These are phyloP conservation scores for Carallia brachiata DNA, from an alignment of 345 rosid species.

Conservation along the genomic window DNA sequence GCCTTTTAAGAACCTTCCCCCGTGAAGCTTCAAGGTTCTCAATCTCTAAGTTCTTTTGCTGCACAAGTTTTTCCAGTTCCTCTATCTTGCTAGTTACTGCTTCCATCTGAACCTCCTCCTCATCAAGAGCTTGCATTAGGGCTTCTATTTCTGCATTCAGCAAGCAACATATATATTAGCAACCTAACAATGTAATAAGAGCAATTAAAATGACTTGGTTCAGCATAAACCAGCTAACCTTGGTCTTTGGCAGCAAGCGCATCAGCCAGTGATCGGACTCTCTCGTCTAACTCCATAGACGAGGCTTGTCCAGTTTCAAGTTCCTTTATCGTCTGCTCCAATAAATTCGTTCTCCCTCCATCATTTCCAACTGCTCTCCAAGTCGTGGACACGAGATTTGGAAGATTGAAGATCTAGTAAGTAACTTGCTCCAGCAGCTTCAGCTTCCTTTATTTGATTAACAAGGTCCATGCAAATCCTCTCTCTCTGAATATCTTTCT, in stretches of 20 bases:
- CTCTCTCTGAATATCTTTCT: conserved; percentile 81
- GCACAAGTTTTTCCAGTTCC: conserved; percentile 56
- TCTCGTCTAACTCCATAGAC: conserved; percentile 50
- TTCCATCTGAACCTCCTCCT: conserved; percentile 93
- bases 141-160: conserved; percentile 72
- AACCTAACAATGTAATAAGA: neutral
- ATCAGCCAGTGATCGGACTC: conserved; percentile 48
- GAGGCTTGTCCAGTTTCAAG: conserved; percentile 57
- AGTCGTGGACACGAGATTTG: conserved; percentile 40
- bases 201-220: conserved; percentile 9
- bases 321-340: conserved; percentile 54
- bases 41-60: conserved; percentile 58
- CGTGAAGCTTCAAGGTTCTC: conserved; percentile 81
- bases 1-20: conserved; percentile 76
- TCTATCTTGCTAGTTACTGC: conserved; percentile 55
- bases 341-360: conserved; percentile 48
- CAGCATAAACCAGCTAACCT: conserved; percentile 45
- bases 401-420: conserved; percentile 67
- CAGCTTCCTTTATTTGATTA: conserved; percentile 87
- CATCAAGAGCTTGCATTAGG: conserved; percentile 96
- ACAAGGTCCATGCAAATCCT: conserved; percentile 79
- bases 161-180: conserved; percentile 11
- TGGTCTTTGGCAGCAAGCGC: conserved; percentile 71
- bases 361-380: conserved; percentile 53
- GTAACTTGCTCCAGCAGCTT: conserved; percentile 59